These are phyloP conservation scores for Torulaspora pretoriensis DNA, from an alignment of 1,139 yeast genomes.

Conservation along the genomic window DNA sequence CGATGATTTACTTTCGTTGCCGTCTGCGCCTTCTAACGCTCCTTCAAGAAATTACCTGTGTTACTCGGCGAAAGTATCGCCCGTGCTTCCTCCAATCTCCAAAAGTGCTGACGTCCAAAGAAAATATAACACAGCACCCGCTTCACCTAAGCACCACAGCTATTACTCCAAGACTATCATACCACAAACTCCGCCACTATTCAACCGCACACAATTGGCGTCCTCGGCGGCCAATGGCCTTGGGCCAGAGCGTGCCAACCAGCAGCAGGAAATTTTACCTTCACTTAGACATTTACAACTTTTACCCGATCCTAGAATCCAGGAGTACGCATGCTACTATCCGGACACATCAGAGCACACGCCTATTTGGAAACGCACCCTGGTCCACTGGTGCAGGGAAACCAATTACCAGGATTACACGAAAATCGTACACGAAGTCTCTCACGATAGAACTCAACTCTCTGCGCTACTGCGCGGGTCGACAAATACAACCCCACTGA, in stretches of 20 bases:
- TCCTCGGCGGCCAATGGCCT: constrained; percentile 2
- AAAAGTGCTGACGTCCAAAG: constrained; percentile 9
- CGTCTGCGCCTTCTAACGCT: constrained; percentile 15
- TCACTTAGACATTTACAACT: constrained; percentile 33
- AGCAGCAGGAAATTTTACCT: constrained; percentile 23
- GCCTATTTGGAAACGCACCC: constrained; percentile 32
- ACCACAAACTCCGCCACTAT: constrained; percentile 27
- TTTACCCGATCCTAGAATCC: constrained; percentile 31
- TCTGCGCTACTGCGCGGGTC: constrained; percentile 6
- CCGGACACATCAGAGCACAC: constrained; percentile 36
- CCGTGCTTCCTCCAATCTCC: constrained; percentile 8
- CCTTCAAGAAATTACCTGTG: constrained; percentile 9
- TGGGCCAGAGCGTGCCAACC: not conserved
- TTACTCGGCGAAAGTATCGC: constrained; percentile 8
- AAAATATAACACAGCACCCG: constrained; percentile 33
- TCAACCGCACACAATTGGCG: constrained; percentile 14
- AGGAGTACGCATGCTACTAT: constrained; percentile 31
- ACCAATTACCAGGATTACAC: constrained; percentile 32
- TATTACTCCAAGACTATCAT: constrained; percentile 18
- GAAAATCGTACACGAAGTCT: constrained; percentile 26
- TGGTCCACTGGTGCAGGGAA: constrained; percentile 35
- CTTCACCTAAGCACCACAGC: constrained; percentile 27
- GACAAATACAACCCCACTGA: not conserved
- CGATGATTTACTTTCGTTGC: constrained; percentile 19
- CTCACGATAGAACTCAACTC: constrained; percentile 17